Evolutionary conservation across 805 yeast species (phyloP).

Genomic region (Torulaspora gathmanii): DNA sequence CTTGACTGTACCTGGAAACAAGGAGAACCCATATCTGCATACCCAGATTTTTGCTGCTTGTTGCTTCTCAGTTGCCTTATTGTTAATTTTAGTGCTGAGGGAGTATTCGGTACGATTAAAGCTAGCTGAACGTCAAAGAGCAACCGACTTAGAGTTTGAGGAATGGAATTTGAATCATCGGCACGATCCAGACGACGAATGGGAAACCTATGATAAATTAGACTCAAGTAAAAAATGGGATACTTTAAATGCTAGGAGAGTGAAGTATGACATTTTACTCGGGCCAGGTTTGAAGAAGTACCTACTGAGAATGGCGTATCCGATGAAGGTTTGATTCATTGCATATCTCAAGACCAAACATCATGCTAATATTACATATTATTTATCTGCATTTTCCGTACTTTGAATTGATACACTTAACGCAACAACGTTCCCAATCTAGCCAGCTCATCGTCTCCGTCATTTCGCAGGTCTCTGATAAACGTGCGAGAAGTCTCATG

Average conservation of each 20-base stretch:
- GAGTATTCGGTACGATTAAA: constrained; percentile 47
- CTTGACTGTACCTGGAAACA: constrained; percentile 32
- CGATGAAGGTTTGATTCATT: constrained; percentile 22
- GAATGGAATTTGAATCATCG: constrained; percentile 10
- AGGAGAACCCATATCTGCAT: constrained; percentile 47
- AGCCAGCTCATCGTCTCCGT: constrained; percentile 45
- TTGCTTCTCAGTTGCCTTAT: constrained; percentile 41
- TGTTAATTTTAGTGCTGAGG: constrained; percentile 46
- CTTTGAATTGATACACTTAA: constrained; percentile 5
- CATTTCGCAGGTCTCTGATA: constrained; percentile 50
- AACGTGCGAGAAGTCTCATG: constrained; percentile 41
- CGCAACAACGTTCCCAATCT: constrained; percentile 42
- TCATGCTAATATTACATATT: background rate
- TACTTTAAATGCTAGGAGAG: constrained; percentile 12
- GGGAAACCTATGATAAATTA: background rate
- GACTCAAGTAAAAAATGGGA: constrained; percentile 8
- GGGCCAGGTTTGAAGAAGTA: constrained; percentile 21
- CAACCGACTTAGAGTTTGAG: constrained; percentile 8
- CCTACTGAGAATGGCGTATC: constrained; percentile 26
- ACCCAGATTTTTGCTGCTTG: constrained; percentile 59
- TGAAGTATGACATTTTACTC: constrained; percentile 16
- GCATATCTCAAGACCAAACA: background rate
- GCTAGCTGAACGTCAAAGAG: constrained; percentile 23
- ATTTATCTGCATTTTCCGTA: background rate
- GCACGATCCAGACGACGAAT: constrained; percentile 1